Evolutionary conservation across 2,329 filamentous ascomycete genomes (phyloP).

Genomic region (Hypoxylon sp.): DNA sequence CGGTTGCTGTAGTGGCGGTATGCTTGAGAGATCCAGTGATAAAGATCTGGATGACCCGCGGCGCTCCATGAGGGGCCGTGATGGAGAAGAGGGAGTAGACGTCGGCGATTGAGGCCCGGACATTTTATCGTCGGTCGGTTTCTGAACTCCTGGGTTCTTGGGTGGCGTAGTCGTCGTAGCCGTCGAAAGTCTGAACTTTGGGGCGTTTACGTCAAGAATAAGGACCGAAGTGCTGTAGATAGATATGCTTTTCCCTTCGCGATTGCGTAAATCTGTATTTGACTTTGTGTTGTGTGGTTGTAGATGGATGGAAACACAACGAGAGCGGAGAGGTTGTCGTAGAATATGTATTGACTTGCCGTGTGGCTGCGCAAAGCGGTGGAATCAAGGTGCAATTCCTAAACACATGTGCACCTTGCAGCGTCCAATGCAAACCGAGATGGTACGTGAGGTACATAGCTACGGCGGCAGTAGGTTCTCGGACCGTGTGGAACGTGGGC

Average conservation of each 20-base stretch:
- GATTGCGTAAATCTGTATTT: slow-evolving; percentile 3
- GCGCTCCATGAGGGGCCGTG: slow-evolving; percentile 52
- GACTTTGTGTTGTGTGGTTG: slow-evolving; percentile 12
- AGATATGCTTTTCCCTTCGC: slow-evolving; percentile 11
- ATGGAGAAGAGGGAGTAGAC: slow-evolving; percentile 47
- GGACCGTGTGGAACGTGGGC: slow-evolving; percentile 28
- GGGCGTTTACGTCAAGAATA: slow-evolving; percentile 16
- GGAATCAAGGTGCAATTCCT: slow-evolving; percentile 17
- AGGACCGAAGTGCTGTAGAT: slow-evolving; percentile 2
- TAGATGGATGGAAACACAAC: slow-evolving; percentile 21
- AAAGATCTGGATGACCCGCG: slow-evolving; percentile 64
- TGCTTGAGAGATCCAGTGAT: slow-evolving; percentile 78
- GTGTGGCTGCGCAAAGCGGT: slow-evolving; percentile 42
- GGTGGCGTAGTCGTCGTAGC: not conserved
- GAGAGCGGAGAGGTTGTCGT: slow-evolving; percentile 31
- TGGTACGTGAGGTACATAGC: not conserved
- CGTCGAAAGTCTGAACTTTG: not conserved
- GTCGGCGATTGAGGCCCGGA: slow-evolving; percentile 47
- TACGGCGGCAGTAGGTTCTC: slow-evolving; percentile 17
- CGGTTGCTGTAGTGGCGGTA: slow-evolving; percentile 78
- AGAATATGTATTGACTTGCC: slow-evolving; percentile 34
- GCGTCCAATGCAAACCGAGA: slow-evolving; percentile 17
- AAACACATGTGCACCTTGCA: slow-evolving; percentile 12
- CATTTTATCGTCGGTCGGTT: slow-evolving; percentile 40
- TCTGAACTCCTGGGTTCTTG: slow-evolving; percentile 10